Evolutionary conservation across 2,329 filamentous ascomycete genomes (phyloP).

Genomic region (Rutstroemia sydowiana): DNA sequence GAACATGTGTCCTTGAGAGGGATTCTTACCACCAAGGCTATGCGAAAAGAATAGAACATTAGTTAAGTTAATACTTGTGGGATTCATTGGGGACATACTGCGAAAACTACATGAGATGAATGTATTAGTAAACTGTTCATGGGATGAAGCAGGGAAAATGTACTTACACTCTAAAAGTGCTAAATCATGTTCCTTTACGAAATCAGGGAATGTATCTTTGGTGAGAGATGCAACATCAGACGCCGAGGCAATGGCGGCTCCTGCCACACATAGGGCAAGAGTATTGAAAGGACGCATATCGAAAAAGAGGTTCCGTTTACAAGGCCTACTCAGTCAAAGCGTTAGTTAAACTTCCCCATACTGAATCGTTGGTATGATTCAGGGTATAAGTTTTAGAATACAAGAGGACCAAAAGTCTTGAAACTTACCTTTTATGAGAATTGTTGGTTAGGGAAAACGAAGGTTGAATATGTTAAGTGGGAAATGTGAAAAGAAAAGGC

Average conservation of each 20-base stretch:
- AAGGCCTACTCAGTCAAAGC: constrained; percentile 11
- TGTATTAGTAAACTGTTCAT: constrained; percentile 16
- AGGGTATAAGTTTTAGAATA: no score
- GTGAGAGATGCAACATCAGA: constrained; percentile 84
- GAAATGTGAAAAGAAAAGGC: constrained; percentile 7
- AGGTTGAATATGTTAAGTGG: background rate
- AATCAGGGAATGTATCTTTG: constrained; percentile 78
- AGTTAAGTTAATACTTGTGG: constrained; percentile 17
- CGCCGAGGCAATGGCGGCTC: constrained; percentile 50
- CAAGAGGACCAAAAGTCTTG: constrained; percentile 3
- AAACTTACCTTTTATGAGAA: constrained; percentile 11
- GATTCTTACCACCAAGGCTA: constrained; percentile 32
- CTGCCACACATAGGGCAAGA: constrained; percentile 26
- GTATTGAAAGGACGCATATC: constrained; percentile 29
- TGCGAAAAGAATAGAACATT: constrained; percentile 17
- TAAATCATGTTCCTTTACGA: constrained; percentile 77
- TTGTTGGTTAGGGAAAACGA: background rate
- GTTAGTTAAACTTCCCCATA: constrained; percentile 5
- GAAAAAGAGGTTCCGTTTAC: constrained; percentile 6
- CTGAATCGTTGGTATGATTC: background rate
- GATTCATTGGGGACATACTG: constrained; percentile 65
- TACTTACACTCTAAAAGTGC: constrained; percentile 88
- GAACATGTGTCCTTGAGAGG: constrained; percentile 15
- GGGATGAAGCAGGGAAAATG: background rate
- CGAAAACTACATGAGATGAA: constrained; percentile 58